Conservation (phyloP, 345 rosid genomes). For the Citrus sp. region DNA sequence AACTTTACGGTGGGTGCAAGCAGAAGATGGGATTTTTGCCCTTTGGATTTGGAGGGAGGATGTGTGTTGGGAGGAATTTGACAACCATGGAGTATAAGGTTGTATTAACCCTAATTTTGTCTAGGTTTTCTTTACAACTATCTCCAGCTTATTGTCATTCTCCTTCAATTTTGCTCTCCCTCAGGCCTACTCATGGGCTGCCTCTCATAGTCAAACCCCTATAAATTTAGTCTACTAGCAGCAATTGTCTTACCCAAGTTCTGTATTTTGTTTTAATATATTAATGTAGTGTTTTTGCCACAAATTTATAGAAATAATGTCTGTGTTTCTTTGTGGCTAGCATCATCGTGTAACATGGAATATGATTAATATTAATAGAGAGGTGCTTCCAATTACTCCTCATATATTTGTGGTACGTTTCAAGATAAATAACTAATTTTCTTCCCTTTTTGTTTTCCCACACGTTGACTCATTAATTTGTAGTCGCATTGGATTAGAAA, state of each 20-base stretch:
- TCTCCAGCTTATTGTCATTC: conserved; percentile 67
- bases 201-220: conserved; percentile 64
- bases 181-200: conserved; percentile 67
- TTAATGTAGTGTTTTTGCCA: background rate
- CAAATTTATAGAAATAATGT: background rate
- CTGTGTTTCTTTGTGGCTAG: background rate
- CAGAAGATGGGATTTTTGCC: conserved; percentile 92
- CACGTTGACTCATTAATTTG: background rate
- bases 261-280: background rate
- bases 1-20: conserved; percentile 66
- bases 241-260: background rate
- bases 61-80: conserved; percentile 84
- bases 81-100: conserved; percentile 71
- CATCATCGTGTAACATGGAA: background rate
- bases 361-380: background rate
- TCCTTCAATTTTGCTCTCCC: conserved; percentile 65
- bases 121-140: conserved; percentile 62
- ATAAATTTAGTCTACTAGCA: background rate
- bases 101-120: conserved; percentile 57
- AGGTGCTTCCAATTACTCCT: background rate
- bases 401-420: background rate
- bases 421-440: background rate
- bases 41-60: conserved; percentile 93
- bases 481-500: background rate
- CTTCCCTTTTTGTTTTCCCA: background rate